Evolutionary conservation across 495 filamentous ascomycete species (phyloP), one percentile per base, ranked within the genome.

Genomic region (Xylona heveae): DNA sequence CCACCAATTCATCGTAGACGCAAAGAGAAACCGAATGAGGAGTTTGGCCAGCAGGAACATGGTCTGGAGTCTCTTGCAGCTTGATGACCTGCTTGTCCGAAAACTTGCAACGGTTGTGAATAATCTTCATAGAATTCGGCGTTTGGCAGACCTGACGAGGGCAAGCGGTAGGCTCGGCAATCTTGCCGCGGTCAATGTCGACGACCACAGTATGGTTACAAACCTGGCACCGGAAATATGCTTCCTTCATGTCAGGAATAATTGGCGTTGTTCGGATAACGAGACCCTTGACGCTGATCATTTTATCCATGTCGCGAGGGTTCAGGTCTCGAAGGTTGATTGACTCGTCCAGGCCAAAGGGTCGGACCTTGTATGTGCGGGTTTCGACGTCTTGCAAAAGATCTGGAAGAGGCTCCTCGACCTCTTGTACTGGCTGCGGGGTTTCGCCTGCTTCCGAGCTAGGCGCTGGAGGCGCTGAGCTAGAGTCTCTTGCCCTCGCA

Each of bases 41-140:
- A 14, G 88, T 88, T 53, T 99, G 88, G 17, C 88, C 88, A 38
- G 92, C 78, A 8, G 88, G 88, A 26, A 95, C 72, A 28, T 64
- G 78, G 48, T 99, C 88, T 5, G 88, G 88, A 0, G 88, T 99
- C 51, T 99, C 88, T 50, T 99, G 88, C 19, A 99, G 63, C 53
- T 95, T 95, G 61, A 99, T 92, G 35, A 95, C 82, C 44, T 99
- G 88, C 54, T 95, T 99, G 47, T 99, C 88, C 30, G 80, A 71
- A 49, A 99, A 99, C 9, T 65, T 63, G 40, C 82, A 95, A 33
- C 88, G 78, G 52, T 99, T 95, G 61, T 99, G 88, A 8, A 94
- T 61, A 38, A 99, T 83, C 46, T 94, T 81, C 90, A 99, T 95
- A 16, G 82, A 88, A 48, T 99, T 95, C 38, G 70, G 71, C 27